phyloP scores from a whole-genome alignment of 2,329 filamentous ascomycete genomes.

The Curvularia hawaiiensis region DNA sequence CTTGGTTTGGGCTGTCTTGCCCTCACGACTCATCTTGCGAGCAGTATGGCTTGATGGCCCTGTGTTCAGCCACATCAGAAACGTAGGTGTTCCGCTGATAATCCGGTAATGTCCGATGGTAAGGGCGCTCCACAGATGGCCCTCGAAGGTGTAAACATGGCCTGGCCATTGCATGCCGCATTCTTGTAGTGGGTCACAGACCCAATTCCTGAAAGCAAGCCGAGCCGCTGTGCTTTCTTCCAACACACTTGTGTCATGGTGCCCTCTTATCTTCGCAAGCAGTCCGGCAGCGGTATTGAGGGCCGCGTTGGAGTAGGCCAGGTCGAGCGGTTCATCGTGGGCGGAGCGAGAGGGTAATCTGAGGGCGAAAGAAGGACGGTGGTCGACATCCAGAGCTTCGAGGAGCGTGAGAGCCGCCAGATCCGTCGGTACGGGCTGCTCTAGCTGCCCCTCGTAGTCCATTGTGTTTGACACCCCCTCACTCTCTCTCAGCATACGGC shows the following conservation, averaged over 20 bases:
- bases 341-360: constrained; percentile 11
- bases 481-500: neutral
- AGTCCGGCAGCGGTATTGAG: constrained; percentile 24
- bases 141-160: constrained; percentile 32
- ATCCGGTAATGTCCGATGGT: constrained; percentile 30
- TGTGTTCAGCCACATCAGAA: constrained; percentile 17
- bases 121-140: constrained; percentile 35
- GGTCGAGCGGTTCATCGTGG: constrained; percentile 19
- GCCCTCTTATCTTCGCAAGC: constrained; percentile 25
- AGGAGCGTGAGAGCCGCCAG: constrained; percentile 24
- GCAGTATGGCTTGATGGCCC: constrained; percentile 8
- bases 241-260: constrained; percentile 21
- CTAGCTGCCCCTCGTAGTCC: constrained; percentile 7
- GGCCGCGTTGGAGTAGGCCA: constrained; percentile 36
- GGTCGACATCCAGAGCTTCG: constrained; percentile 30
- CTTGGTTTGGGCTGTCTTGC: constrained; percentile 51
- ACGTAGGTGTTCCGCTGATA: constrained; percentile 35
- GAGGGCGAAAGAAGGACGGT: constrained; percentile 34
- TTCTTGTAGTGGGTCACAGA: constrained; percentile 20
- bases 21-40: constrained; percentile 11
- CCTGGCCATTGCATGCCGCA: constrained; percentile 16
- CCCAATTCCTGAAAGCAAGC: constrained; percentile 36
- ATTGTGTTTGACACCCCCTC: constrained; percentile 7
- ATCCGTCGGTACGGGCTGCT: constrained; percentile 5
- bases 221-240: constrained; percentile 22